phyloP scores from a whole-genome alignment of 257 asterid genomes.

The Solanum corneliomulleri region DNA sequence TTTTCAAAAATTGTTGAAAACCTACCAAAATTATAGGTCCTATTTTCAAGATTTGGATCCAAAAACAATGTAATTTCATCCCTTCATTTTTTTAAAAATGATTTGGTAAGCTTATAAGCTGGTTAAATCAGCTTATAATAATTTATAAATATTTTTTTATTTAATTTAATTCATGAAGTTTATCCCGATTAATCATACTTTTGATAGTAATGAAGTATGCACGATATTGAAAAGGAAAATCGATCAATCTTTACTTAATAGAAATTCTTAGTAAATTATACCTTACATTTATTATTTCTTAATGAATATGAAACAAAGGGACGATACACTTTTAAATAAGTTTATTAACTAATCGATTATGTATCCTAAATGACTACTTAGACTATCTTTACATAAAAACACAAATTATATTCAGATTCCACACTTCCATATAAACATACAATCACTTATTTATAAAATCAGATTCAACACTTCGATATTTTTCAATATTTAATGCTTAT shows the following conservation, averaged over 20 bases:
- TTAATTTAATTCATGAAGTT: not conserved
- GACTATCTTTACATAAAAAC: not conserved
- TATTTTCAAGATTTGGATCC: not conserved
- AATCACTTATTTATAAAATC: not conserved
- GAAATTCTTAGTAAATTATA: not conserved
- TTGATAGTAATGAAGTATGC: not conserved
- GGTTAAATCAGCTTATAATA: not conserved
- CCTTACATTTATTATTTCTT: not conserved
- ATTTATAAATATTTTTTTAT: not conserved
- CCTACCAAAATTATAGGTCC: not conserved
- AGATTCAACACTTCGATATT: not conserved
- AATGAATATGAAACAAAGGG: not conserved
- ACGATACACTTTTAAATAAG: too few relatives aligned
- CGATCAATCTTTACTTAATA: not conserved
- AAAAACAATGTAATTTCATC: slow-evolving; percentile 2
- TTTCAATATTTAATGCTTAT: not conserved
- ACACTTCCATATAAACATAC: not conserved
- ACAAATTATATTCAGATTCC: not conserved
- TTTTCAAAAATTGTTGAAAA: not conserved
- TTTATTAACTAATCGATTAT: too few relatives aligned
- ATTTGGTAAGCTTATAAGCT: not conserved
- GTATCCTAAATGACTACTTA: not conserved
- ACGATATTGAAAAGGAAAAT: not conserved
- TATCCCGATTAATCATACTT: not conserved
- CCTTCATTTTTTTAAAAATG: not conserved